Conservation (phyloP, 78 protist species). For the Trichosphaerium sp. region DNA sequence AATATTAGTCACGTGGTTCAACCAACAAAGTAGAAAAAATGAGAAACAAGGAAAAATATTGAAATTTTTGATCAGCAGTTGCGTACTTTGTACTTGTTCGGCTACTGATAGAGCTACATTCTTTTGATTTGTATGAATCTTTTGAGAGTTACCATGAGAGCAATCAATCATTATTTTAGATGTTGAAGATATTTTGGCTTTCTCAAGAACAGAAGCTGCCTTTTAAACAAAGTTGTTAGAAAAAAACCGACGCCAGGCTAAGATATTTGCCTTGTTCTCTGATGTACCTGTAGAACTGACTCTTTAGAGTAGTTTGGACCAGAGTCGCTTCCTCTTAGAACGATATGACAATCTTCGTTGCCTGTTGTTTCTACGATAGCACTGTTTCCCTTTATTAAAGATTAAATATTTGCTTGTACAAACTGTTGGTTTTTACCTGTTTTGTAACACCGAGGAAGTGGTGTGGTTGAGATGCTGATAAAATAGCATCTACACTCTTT, state of each 20-base stretch:
- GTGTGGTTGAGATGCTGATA: slow-evolving; percentile 22
- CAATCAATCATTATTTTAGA: slow-evolving; percentile 43
- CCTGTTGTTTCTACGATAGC: no score
- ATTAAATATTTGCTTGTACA: no score
- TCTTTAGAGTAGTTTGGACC: slow-evolving; percentile 46
- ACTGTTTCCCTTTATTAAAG: no score
- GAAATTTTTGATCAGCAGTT: slow-evolving; percentile 3
- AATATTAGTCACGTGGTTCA: slow-evolving; percentile 2
- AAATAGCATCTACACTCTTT: slow-evolving; percentile 48
- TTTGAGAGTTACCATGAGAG: slow-evolving; percentile 41
- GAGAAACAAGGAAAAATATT: background rate
- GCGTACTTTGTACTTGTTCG: no score
- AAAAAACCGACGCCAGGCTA: no score
- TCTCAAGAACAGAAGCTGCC: no score
- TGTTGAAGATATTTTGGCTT: no score
- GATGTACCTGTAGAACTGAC: background rate
- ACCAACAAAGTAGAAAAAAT: slow-evolving; percentile 1
- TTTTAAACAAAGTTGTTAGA: background rate
- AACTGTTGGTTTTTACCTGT: no score
- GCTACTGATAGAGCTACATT: no score
- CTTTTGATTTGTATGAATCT: slow-evolving; percentile 34
- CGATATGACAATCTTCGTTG: slow-evolving; percentile 39
- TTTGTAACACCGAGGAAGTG: slow-evolving; percentile 26
- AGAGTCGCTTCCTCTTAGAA: slow-evolving; percentile 33
- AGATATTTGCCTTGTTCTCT: no score